Evolutionary conservation across 495 filamentous ascomycete genomes (phyloP), one percentile per base, ranked within the genome.

Genomic region (Penicillium nucicola): DNA sequence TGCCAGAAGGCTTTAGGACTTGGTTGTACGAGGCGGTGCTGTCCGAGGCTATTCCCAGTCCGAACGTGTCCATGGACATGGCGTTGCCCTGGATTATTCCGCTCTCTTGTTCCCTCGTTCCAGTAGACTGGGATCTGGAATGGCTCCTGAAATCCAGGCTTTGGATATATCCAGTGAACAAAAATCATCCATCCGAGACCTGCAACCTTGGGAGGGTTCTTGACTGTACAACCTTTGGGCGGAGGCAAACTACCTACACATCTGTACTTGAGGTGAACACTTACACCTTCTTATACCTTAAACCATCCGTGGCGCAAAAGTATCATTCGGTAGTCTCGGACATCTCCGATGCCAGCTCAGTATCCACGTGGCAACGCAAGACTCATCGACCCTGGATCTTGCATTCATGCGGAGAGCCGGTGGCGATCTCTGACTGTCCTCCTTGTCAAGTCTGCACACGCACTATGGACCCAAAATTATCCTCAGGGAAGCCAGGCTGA

Each of bases 1-100:
- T 57, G 31, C 33, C 15, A 14, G 14, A 45, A 34, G 40, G 37
- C 31, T 48, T 37, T 30, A 42, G 30, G 19, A 11, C 25, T 32
- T 28, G 5, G 56, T 60, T 45, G 14, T 49, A 62, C 50, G 45
- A 46, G 48, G 38, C 5, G 15, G 46, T 37, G 45, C 37, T 30
- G 32, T 51, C 39, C 47, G 19, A 51, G 39, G 23, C 28, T 37
- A 35, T 31, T 17, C 31, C 31, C 25, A 22, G 49, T 47, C 43
- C 47, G 17, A 46, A 42, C 31, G 17, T 53, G 48, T 37, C 14
- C 10, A 38, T 43, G 13, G 36, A 39, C 14, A 48, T 19, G 13
- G 20, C 17, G 36, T 10, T 22, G 44, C 38, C 32, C 41, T 60
- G 40, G 20, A 33, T 52, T 28, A 1, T 28, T 28, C 25, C 25